These are phyloP conservation scores for Corniculantispora saksenae DNA, from an alignment of 2,329 filamentous ascomycete species.

Conservation along the genomic window DNA sequence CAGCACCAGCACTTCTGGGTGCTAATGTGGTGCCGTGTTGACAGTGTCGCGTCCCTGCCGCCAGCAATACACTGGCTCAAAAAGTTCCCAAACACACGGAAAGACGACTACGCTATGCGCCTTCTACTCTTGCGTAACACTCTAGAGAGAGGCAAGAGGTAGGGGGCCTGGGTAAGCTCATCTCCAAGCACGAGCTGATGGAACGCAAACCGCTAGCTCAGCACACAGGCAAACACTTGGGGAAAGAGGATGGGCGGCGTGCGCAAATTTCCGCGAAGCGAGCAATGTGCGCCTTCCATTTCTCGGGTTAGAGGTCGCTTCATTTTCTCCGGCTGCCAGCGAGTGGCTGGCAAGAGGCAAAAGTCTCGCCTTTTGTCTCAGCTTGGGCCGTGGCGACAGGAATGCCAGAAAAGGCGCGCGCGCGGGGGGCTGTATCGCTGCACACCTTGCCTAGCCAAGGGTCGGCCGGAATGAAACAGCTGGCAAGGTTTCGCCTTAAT, in stretches of 20 bases:
- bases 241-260: not conserved
- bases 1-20: no score
- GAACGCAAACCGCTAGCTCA: not conserved
- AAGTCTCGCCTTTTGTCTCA: constrained; percentile 1
- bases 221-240: not conserved
- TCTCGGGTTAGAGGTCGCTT: not conserved
- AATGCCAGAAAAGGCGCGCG: not conserved
- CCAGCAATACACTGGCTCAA: no score
- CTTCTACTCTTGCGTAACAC: not conserved
- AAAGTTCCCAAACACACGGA: no score
- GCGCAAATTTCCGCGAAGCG: not conserved
- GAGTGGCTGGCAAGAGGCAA: not conserved
- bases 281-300: no score
- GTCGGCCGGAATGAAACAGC: not conserved
- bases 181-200: not conserved
- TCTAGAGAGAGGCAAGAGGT: no score
- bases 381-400: not conserved
- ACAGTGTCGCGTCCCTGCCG: no score
- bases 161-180: not conserved
- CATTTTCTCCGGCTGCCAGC: not conserved
- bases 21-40: no score
- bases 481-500: not conserved
- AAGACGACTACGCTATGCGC: no score
- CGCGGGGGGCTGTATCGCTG: not conserved
- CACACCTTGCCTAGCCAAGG: not conserved